Base-by-base conservation (phyloP, 140 eudicot species). In the Ambrosia hybrid region DNA sequence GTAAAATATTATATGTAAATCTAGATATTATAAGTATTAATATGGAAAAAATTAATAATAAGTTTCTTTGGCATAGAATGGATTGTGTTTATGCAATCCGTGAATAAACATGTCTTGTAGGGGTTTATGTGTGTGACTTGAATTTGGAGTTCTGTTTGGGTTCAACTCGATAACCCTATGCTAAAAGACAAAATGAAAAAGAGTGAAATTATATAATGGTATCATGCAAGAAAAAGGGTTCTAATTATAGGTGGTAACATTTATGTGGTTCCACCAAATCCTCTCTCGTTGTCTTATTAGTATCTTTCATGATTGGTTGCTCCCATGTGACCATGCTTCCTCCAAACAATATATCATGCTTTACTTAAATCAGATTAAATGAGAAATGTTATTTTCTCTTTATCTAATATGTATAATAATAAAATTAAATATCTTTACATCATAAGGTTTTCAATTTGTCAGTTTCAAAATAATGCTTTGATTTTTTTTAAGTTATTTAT, bases 251-350 rank as follows among this genome's bases (percentile, higher is more conserved):
- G 78, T 83, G 74, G 83, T 58, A 72, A 73, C 83, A 83, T 83
- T 83, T 72, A 85, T 82, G 85, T 79, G 87, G 87, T 85, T 82
- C 87, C 85, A 82, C 83, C 83, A 77, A 78, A 83, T 82, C 90
- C 83, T 77, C 84, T 82, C 79, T 76, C 81, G 66, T 79, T 85
- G 90, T 86, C 88, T 86, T 81, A 80, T 78, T 78, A 57, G 83
- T 82, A 66, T 75, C 69, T 67, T 76, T 79, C 82, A 79, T 83
- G 82, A 79, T 79, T 79, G 84, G 76, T 51, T 56, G 70, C 72
- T 76, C 82, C 84, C 87, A 83, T 79, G 87, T 83, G 87, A 83
- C 64, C 76, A 68, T 83, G 87, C 83, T 73, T 79, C 82, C 87
- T 72, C 73, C 63, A 70, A 65, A 74, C 51, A 61, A 21, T 21